Base-by-base conservation (phyloP, 371 early-diverging fungal genomes). In the Syncephalastrum contaminatum region DNA sequence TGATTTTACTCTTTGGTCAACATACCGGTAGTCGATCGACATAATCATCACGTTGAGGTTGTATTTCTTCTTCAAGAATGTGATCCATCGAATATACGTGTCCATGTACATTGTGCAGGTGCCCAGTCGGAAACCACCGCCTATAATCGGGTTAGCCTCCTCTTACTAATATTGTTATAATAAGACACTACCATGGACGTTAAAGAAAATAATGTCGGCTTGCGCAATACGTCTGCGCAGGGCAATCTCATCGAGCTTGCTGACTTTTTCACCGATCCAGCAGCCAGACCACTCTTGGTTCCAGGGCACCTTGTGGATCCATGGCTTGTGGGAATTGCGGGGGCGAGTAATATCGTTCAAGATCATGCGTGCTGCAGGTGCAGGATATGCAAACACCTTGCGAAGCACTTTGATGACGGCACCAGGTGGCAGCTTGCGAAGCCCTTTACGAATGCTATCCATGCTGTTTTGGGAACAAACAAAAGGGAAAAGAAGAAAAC, bases 61-160 rank as follows among this genome's bases (percentile, higher is more conserved):
- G 36, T 69, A 64, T 19, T 55, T 61, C 24, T 67, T 56, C 47
- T 77, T 73, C 46, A 60, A 53, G 15, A 67, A 45, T 19, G 65
- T 62, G 24, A 77, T 66, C 77, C 77, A 77, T 2, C 59, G 51
- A 27, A 77, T 69, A 30, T 63, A 69, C 2, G 73, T 66, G 36
- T 73, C 77, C 73, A 73, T 73, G 47, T 59, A 77, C 65, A 64
- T 64, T 21, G 54, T 56, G 10, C 43, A 19, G 2, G 54, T 62
- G 14, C 77, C 77, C 22, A 77, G 52, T 39, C 77, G 64, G 50
- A 73, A 73, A 41, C 70, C 73, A 21, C 73, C 77, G 43, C 72
- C 66, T 71, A 54, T 30, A 30, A 30, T 12, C 5, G 12, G 2
- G 12, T 30, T 30, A 30, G 15, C 16, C 25, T 39, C 8, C 36